Conservation (phyloP, 1,284 basidiomycete genomes). For the Bondarzewia mesenterica region DNA sequence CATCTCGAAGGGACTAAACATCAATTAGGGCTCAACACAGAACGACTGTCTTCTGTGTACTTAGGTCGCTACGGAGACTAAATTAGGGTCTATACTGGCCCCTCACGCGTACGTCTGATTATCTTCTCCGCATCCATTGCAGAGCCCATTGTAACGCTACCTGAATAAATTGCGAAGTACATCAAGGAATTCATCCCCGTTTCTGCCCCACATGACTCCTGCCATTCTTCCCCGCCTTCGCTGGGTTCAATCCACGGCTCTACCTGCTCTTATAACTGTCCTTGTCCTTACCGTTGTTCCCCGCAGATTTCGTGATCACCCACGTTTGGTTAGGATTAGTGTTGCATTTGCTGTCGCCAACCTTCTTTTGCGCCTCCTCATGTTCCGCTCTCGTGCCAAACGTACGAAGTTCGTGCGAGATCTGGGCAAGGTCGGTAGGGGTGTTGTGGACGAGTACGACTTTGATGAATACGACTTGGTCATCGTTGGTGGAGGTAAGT, state of each 20-base stretch:
- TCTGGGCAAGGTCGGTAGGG: not conserved
- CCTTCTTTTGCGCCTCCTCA: not conserved
- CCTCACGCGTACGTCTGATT: too few species aligned
- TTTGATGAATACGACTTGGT: constrained; percentile 50
- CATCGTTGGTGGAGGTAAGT: constrained; percentile 54
- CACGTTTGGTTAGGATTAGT: not conserved
- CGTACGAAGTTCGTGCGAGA: not conserved
- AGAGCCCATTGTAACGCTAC: too few species aligned
- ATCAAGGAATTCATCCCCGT: too few species aligned
- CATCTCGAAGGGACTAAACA: too few species aligned
- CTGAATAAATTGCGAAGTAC: too few species aligned
- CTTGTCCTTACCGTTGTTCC: not conserved
- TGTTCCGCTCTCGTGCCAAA: not conserved
- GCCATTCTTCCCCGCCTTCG: not conserved
- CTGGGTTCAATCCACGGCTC: not conserved
- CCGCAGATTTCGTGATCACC: not conserved
- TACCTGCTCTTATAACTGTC: not conserved
- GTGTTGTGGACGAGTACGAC: not conserved
- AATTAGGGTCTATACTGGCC: too few species aligned
- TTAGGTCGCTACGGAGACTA: too few species aligned
- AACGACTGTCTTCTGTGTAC: too few species aligned
- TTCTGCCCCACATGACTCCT: not conserved
- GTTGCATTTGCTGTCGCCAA: not conserved
- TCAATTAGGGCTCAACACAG: too few species aligned
- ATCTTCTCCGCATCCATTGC: too few species aligned